Conservation (phyloP, 371 early-diverging fungal species). For the Mucor circinelloides region DNA sequence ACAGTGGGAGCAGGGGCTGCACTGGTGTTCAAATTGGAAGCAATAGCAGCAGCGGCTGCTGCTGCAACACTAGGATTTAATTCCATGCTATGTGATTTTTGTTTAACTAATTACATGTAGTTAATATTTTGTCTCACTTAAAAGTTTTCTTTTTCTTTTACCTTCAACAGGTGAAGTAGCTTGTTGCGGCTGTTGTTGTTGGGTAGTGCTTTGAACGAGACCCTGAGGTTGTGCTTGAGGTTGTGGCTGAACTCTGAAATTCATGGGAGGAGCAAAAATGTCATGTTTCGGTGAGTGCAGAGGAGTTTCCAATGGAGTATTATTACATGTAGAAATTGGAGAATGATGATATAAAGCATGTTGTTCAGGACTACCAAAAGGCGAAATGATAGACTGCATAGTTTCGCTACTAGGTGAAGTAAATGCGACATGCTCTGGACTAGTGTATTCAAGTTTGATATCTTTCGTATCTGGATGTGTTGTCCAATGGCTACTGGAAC, state of each 20-base stretch:
- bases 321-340: slow-evolving; percentile 1
- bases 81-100: neutral
- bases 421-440: neutral
- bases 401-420: slow-evolving; percentile 15
- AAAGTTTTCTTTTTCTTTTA: neutral
- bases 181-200: neutral
- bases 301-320: slow-evolving; percentile 16
- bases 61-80: neutral
- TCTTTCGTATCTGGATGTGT: neutral
- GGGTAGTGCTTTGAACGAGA: neutral
- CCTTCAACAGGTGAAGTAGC: neutral
- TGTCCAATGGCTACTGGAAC: neutral
- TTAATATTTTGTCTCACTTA: neutral
- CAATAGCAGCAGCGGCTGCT: neutral
- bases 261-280: neutral
- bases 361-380: slow-evolving; percentile 23
- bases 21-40: neutral
- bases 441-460: slow-evolving; percentile 7
- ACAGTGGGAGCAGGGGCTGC: neutral
- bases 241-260: neutral
- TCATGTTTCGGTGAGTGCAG: slow-evolving; percentile 19
- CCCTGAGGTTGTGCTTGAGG: neutral
- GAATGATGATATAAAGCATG: neutral
- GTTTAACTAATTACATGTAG: neutral
- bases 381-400: slow-evolving; percentile 5